Evolutionary conservation across 176 grass and related monocot species (phyloP), one percentile per base, ranked within the genome.

Genomic region (Triticum urartu): DNA sequence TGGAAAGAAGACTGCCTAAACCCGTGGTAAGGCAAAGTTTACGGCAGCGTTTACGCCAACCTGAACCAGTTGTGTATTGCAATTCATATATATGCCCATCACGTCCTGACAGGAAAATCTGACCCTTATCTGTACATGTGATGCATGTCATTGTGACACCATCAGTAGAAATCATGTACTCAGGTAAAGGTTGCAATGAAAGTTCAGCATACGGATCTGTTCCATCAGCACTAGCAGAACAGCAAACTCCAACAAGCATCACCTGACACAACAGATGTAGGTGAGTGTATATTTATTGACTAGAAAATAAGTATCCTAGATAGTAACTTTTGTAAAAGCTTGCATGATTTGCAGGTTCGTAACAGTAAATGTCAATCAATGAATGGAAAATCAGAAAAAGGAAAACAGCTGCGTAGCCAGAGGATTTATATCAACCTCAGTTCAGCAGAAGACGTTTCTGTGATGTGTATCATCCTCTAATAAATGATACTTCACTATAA

Each of bases 21-120:
- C 93, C 86, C 63, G 90, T 88, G 56, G 96, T 95, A 72, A 95
- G 85, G 80, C 96, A 98, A 89, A 98, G 82, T 77, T 90, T 94
- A 84, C 96, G 91, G 66, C 92, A 98, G 67, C 92, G 88, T 81
- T 95, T 98, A 86, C 87, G 90, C 96, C 96, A 98, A 45, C 93
- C 90, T 47, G 96, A 98, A 66, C 96, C 96, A 88, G 77, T 90
- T 79, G 96, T 92, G 78, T 98, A 98, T 73, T 94, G 87, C 63
- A 98, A 87, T 87, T 98, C 96, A 83, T 98, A 95, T 80, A 98
- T 92, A 61, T 98, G 93, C 1, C 96, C 96, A 91, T 98, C 91
- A 11, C 89, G 91, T 9, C 91, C 96, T 33, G 93, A 88, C 50
- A 98, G 83, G 86, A 98, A 98, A 92, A 95, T 94, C 77, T 91